Percentiles rank a stretch among this genome's conserved stretches.
These are phyloP conservation scores for Fusarium xylarioides DNA, from an alignment of 2,329 filamentous ascomycete genomes.

Conservation along the genomic window DNA sequence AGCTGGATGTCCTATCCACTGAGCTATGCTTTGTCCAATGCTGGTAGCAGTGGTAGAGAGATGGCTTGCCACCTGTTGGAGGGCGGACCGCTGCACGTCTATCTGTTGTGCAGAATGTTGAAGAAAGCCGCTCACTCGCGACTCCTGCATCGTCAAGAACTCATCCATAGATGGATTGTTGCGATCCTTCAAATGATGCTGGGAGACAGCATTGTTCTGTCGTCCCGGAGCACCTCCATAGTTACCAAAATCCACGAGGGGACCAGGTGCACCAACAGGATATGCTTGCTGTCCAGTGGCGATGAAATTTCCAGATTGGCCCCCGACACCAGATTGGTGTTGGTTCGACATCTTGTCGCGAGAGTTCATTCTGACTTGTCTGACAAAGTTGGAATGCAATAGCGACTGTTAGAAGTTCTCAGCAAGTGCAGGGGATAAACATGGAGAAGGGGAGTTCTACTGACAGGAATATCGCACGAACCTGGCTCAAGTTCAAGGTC, in stretches of 20 bases:
- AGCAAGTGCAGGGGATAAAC: background rate
- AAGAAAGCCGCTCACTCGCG: background rate
- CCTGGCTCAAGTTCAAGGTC: too few relatives aligned
- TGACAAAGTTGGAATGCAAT: background rate
- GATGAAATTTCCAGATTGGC: background rate
- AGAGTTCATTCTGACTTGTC: background rate
- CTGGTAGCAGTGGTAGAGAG: background rate
- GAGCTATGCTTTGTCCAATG: background rate
- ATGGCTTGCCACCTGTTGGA: background rate
- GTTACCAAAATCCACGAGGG: background rate
- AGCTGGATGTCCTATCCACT: background rate
- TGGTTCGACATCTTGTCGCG: background rate
- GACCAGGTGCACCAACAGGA: background rate
- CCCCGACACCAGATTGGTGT: too few relatives aligned
- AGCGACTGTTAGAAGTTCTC: background rate
- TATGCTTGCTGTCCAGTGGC: background rate
- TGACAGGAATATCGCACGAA: background rate
- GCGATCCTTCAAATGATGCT: rapidly evolving
- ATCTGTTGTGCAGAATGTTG: background rate
- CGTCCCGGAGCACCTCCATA: rapidly evolving
- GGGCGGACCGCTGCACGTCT: background rate
- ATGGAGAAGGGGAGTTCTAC: background rate
- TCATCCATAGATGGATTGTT: background rate
- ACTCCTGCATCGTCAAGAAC: background rate
- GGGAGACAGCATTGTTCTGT: background rate